Base-by-base conservation (phyloP, 495 filamentous ascomycete genomes). In the Annulohypoxylon bovei region DNA sequence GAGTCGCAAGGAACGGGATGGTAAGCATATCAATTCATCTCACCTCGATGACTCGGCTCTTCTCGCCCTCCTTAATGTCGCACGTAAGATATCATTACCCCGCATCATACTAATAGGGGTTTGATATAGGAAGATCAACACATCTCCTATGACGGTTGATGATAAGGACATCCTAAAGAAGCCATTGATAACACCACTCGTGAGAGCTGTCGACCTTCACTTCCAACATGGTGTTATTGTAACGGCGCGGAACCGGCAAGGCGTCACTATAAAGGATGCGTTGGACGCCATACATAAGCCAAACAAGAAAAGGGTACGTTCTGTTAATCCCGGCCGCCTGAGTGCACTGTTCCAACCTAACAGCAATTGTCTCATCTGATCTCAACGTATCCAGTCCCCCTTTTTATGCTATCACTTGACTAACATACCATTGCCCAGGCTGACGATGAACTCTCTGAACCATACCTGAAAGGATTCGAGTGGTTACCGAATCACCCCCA, bases 261-360 rank as follows among this genome's bases (percentile, higher is more conserved):
- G 94, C 35, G 93, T 97, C 68, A 97, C 94, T 39, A 92, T 97
- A 84, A 97, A 96, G 83, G 94, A 97, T 80, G 94, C 93, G 60
- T 77, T 97, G 76, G 93, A 97, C 79, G 94, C 92, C 71, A 97
- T 97, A 83, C 84, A 95, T 86, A 97, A 97, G 84, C 88, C 91
- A 70, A 95, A 90, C 85, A 95, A 94, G 86, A 97, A 97, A 88
- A 89, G 93, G 89, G 94, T 92, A 81, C 64, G 81, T 73, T 8
- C 12, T 12, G 4, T 16, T 49, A 14, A 16, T 53, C 20, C n/a
- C n/a, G n/a, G n/a, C n/a, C n/a, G n/a, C n/a, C n/a, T n/a, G n/a
- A n/a, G n/a, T n/a, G n/a, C n/a, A n/a, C n/a, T n/a, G n/a, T 16
- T 44, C 33, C 30, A 46, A 25, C 16, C 23, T 4, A 23, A 1